Base-by-base conservation (phyloP, 1,284 basidiomycete species). In the Paramarasmius palmivorus region DNA sequence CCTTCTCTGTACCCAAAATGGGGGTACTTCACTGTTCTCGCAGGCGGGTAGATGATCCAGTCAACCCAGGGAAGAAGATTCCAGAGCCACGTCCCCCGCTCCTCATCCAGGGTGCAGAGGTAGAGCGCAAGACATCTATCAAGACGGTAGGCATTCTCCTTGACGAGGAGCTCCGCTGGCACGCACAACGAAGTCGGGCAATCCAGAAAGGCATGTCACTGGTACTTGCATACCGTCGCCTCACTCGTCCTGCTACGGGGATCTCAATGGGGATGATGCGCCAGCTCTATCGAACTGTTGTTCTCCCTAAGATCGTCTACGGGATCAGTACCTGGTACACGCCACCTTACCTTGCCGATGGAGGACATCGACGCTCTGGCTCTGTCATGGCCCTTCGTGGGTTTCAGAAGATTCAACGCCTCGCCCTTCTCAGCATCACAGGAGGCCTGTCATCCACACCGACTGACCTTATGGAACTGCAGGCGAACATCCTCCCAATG, bases 61-160 rank as follows among this genome's bases (percentile, higher is more conserved):
- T 5, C 49, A 10, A 35, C n/a, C 48, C 40, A 15, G 32, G 49
- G 5, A 47, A 29, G 29, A 7, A 17, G 25, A 23, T 50, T 57
- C 7, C 41, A 48, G 40, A 45, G 52, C 42, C 42, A 5, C 19
- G 17, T 3, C 53, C 53, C n/a, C 19, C 34, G 22, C 59, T 57
- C 3, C 25, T 12, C 19, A 42, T 57, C 2, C 38, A 35, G 22
- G 44, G 42, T 14, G 41, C 25, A 9, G 53, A 54, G 0, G 57
- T 61, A 17, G n/a, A 38, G 2, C 52, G 63, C 8, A 14, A 54
- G 8, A 35, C 37, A 12, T 53, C 51, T 15, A 57, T 62, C 19
- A 71, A 70, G 41, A 70, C 70, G 47, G 62, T 76, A 1, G 73
- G 74, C 0, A 61, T 76, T 0, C 39, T 65, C 6, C 14, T 78